Evolutionary conservation across 75 land plant species (phyloP).

Genomic region (Pinus taeda): DNA sequence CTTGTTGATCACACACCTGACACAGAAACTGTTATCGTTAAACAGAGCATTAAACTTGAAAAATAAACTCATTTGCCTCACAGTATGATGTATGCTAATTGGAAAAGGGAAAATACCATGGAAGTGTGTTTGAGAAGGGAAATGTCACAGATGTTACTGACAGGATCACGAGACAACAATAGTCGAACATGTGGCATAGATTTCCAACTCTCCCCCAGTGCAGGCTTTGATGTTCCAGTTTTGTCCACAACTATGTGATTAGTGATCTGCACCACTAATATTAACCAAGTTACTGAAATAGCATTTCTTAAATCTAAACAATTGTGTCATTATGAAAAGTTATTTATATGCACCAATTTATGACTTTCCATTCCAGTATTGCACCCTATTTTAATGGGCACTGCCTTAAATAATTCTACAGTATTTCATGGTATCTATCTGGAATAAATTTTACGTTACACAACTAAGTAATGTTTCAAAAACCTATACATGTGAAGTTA

Average conservation of each 20-base stretch:
- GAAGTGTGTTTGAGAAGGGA: conserved; percentile 69
- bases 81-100: no score
- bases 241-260: conserved; percentile 85
- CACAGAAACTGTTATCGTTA: no score
- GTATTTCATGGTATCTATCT: not conserved
- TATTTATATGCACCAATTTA: no score
- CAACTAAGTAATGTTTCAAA: not conserved
- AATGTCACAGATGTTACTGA: conserved; percentile 27
- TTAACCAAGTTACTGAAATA: not conserved
- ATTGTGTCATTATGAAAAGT: no score
- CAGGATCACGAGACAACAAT: conserved; percentile 41
- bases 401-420: not conserved
- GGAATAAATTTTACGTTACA: not conserved
- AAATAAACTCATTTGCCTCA: no score
- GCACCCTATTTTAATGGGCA: not conserved
- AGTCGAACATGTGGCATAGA: conserved; percentile 75
- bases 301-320: not conserved
- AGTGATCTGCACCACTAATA: conserved; percentile 51
- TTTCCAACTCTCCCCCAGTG: conserved; percentile 94
- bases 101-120: conserved; percentile 22
- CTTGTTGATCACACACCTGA: no score
- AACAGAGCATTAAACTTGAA: no score
- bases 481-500: not conserved
- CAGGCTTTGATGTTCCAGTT: conserved; percentile 68
- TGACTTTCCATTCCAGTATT: not conserved